Evolutionary conservation across 2,329 filamentous ascomycete species (phyloP).

Genomic region (Monosporascus sp.): DNA sequence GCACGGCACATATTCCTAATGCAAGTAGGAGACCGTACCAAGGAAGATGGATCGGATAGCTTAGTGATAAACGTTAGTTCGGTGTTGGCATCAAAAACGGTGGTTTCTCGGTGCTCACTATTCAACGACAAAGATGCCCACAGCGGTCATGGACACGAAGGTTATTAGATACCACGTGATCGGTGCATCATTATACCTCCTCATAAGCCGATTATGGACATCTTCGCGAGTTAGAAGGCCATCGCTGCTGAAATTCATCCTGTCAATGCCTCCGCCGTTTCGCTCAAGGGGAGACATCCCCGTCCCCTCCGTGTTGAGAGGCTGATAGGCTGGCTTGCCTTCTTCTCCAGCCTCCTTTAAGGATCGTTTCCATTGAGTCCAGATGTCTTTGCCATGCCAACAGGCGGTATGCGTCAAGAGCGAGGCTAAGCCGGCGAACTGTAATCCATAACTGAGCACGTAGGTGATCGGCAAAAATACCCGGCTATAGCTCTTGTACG

Average conservation of each 20-base stretch:
- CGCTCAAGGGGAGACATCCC: conserved; percentile 16
- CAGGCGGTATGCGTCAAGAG: conserved; percentile 75
- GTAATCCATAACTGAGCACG: conserved; percentile 77
- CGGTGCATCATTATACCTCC: conserved; percentile 73
- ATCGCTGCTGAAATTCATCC: conserved; percentile 38
- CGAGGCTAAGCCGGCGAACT: conserved; percentile 77
- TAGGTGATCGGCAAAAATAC: conserved; percentile 86
- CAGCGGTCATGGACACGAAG: conserved; percentile 67
- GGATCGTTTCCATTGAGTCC: conserved; percentile 67
- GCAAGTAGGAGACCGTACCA: conserved; percentile 83
- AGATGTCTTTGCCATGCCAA: conserved; percentile 81
- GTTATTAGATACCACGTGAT: conserved; percentile 75
- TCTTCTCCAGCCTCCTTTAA: conserved; percentile 56
- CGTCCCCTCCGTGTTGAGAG: conserved; percentile 29
- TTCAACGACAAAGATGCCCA: conserved; percentile 80
- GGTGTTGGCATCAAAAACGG: neutral
- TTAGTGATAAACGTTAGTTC: conserved; percentile 27
- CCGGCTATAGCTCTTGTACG: conserved; percentile 75
- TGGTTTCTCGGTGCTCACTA: conserved; percentile 49
- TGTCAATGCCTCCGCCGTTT: conserved; percentile 11
- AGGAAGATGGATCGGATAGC: conserved; percentile 73
- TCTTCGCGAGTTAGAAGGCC: conserved; percentile 67
- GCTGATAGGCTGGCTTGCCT: conserved; percentile 46
- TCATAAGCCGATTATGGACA: conserved; percentile 80
- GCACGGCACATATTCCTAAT: conserved; percentile 68